A percentile compares a stretch with the other conserved stretches of the same genome.
These are phyloP conservation scores for Acacia pycnantha DNA, from an alignment of 331 rosid genomes.

Conservation along the genomic window DNA sequence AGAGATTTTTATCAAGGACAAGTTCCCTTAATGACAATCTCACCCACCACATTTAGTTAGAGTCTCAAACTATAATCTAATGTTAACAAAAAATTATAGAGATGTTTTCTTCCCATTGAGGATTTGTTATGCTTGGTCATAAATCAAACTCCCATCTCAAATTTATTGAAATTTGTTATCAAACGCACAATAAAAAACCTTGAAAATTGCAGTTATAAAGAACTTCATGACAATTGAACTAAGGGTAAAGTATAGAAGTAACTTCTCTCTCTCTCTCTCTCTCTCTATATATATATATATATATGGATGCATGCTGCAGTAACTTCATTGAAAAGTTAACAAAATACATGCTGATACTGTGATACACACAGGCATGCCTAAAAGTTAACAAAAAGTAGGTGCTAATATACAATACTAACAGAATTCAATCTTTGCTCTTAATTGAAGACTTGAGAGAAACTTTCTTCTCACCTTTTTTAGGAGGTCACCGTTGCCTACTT, in stretches of 20 bases:
- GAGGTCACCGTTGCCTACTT: conserved; percentile 15
- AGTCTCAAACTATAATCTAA: too few relatives aligned
- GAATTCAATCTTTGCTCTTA: neutral
- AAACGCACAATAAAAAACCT: neutral
- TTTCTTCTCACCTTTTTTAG: conserved; percentile 5
- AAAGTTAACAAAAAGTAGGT: neutral
- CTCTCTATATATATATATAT: rapidly evolving
- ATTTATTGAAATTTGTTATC: neutral
- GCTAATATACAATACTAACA: neutral
- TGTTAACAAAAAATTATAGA: too few relatives aligned
- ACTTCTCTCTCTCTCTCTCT: too few relatives aligned
- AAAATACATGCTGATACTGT: neutral
- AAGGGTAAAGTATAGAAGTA: neutral
- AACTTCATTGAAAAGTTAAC: too few relatives aligned
- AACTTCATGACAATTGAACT: neutral
- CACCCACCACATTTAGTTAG: too few relatives aligned
- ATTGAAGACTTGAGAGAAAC: neutral
- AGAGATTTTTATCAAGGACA: neutral
- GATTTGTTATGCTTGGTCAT: neutral
- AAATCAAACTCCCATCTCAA: neutral
- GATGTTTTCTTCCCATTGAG: neutral
- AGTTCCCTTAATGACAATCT: rapidly evolving
- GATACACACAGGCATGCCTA: neutral
- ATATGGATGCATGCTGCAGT: too few relatives aligned
- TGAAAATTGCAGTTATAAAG: neutral